Evolutionary conservation across 2,329 filamentous ascomycete genomes (phyloP).

Genomic region (Hirsutella thompsonii): DNA sequence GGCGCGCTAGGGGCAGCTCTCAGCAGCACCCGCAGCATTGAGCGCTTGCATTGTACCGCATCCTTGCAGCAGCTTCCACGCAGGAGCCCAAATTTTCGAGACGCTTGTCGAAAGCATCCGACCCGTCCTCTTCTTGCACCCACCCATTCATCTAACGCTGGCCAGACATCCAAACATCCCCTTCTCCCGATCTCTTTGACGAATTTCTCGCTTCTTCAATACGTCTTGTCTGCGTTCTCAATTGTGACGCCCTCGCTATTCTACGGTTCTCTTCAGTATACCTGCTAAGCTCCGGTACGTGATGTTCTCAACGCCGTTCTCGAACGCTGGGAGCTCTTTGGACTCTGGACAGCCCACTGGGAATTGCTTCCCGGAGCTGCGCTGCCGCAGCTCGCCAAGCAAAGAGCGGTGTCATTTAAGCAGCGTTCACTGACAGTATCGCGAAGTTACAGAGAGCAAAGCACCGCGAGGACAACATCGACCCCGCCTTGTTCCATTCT

Average conservation of each 20-base stretch:
- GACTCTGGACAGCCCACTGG: too few relatives aligned
- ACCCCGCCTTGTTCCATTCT: background rate
- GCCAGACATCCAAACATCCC: background rate
- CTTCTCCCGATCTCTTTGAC: background rate
- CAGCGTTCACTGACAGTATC: background rate
- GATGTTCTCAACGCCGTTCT: background rate
- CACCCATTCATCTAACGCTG: constrained; percentile 2
- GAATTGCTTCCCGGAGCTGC: too few relatives aligned
- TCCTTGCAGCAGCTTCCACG: constrained; percentile 8
- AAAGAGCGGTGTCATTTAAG: background rate
- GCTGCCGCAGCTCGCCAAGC: too few relatives aligned
- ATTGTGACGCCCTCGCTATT: constrained; percentile 1
- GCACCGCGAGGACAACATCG: background rate
- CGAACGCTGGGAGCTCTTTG: too few relatives aligned
- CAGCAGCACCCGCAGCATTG: background rate
- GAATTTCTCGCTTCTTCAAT: background rate
- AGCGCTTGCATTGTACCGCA: background rate
- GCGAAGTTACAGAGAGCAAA: background rate
- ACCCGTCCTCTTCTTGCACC: constrained; percentile 4
- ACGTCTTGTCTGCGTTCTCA: background rate
- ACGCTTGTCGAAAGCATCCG: constrained; percentile 5
- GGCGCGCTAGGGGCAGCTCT: background rate
- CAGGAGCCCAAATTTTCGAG: constrained; percentile 9
- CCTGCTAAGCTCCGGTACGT: constrained; percentile 7
- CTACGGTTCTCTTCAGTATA: constrained; percentile 4